These are phyloP conservation scores for Paraphaeosphaeria sporulosa DNA, from an alignment of 2,329 filamentous ascomycete species.

Conservation along the genomic window DNA sequence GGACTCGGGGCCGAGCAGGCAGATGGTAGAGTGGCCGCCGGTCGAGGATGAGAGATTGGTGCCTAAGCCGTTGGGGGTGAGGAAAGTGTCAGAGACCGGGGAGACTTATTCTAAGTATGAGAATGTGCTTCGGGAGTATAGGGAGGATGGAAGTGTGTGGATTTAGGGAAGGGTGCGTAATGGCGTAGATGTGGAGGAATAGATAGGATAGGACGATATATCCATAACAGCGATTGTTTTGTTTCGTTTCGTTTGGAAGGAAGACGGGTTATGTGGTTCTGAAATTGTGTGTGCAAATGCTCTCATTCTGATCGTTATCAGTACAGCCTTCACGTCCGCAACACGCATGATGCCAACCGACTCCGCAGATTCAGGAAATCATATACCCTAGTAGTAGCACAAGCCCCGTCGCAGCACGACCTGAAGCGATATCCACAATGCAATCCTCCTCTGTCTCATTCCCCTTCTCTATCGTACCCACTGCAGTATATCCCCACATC, in stretches of 20 bases:
- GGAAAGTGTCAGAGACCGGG: neutral
- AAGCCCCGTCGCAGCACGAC: neutral
- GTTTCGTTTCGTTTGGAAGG: neutral
- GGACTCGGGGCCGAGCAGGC: neutral
- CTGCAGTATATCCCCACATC: neutral
- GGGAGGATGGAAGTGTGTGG: neutral
- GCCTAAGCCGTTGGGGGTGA: neutral
- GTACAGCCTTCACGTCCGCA: neutral
- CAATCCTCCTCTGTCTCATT: neutral
- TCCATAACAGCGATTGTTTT: neutral
- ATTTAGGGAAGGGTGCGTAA: neutral
- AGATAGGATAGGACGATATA: neutral
- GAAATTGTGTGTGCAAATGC: neutral
- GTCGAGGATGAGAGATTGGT: neutral
- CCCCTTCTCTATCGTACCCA: neutral
- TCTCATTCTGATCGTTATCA: neutral
- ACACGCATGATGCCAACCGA: neutral
- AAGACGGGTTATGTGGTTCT: neutral
- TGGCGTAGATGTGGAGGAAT: neutral
- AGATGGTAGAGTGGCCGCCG: neutral
- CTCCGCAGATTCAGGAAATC: neutral
- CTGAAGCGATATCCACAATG: constrained; percentile 2
- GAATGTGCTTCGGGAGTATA: constrained; percentile 1
- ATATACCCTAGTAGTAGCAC: constrained; percentile 7
- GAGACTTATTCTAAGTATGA: neutral